Evolutionary conservation across 768 basidiomycete genomes (phyloP), one percentile per base, ranked within the genome.

Genomic region (Boletus sp.): DNA sequence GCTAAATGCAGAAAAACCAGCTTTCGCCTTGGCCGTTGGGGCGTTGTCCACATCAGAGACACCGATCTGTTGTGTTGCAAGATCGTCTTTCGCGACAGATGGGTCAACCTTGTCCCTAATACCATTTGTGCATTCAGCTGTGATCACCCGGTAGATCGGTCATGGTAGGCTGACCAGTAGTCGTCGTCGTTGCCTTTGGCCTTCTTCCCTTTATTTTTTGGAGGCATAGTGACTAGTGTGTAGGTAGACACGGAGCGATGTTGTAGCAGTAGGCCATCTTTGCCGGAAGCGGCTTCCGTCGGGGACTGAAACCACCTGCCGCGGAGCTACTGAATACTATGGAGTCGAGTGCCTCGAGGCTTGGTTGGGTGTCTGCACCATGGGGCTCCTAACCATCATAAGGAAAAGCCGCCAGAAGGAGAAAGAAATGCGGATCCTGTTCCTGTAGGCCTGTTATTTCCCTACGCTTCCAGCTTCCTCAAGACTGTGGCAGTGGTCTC

Each of bases 341-440:
- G 25, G 17, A n/a, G 10, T 29, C 11, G n/a, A n/a, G n/a, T 27
- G 14, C 4, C 17, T 42, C 33, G 25, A 33, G 15, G 17, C 5
- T 33, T 43, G 23, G 50, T 45, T 30, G 7, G 45, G 40, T 27
- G 29, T 25, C 49, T 35, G 42, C 46, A 43, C 52, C 14, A 94
- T 96, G 94, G 97, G 96, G 1, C 82, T 99, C 39, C 83, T 98
- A 55, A 97, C 97, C 7, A 93, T 98, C 70, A 98, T 99, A 60
- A 79, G 97, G 52, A 99, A 99, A 76, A 95, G 94, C 64, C 79
- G 94, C 39, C 85, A 85, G 70, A 98, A 98, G 70, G 95, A 97
- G 72, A 88, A 85, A 70, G 95, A 98, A 70, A 98, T 98, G 90
- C 83, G 96, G 32, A 81, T 98, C 50, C 79, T 99, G 45, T 98